Conservation (phyloP, 2,329 filamentous ascomycete species). For the Neofusicoccum kwambonambiense region DNA sequence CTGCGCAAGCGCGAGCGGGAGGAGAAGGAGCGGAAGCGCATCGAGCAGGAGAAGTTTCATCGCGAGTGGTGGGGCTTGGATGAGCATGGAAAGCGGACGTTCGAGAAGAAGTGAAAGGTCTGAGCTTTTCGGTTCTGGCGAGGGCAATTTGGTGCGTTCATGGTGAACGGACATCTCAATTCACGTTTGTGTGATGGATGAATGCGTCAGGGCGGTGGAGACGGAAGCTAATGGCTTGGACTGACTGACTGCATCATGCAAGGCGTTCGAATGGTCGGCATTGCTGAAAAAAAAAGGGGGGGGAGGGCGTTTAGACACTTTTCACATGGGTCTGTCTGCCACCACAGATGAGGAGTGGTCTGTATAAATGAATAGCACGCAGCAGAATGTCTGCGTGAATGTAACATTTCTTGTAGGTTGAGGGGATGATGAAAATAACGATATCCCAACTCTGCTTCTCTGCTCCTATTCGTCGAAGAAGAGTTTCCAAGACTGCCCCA, state of each 20-base stretch:
- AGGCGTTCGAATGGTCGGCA: slow-evolving; percentile 1
- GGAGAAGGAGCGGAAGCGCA: slow-evolving; percentile 47
- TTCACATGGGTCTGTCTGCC: background rate
- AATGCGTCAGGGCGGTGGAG: too few relatives aligned
- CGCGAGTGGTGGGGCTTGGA: slow-evolving; percentile 53
- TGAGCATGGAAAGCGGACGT: slow-evolving; percentile 32
- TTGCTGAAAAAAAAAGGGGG: background rate
- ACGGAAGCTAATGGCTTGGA: background rate
- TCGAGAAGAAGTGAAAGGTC: slow-evolving; percentile 1
- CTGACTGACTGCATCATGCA: background rate
- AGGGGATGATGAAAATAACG: background rate
- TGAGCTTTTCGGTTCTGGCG: background rate
- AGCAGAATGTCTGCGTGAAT: background rate
- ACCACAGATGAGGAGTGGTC: background rate
- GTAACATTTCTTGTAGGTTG: background rate
- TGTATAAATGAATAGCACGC: background rate
- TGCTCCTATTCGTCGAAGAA: background rate
- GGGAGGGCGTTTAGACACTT: slow-evolving; percentile 11
- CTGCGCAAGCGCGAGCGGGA: slow-evolving; percentile 68
- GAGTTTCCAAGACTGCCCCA: background rate
- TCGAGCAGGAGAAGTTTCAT: slow-evolving; percentile 46
- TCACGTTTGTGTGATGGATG: too few relatives aligned
- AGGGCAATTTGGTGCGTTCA: too few relatives aligned
- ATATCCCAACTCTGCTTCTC: background rate
- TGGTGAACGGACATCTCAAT: too few relatives aligned